Conservation (phyloP, 306 rosid genomes). For the Dalbergia oliveri region DNA sequence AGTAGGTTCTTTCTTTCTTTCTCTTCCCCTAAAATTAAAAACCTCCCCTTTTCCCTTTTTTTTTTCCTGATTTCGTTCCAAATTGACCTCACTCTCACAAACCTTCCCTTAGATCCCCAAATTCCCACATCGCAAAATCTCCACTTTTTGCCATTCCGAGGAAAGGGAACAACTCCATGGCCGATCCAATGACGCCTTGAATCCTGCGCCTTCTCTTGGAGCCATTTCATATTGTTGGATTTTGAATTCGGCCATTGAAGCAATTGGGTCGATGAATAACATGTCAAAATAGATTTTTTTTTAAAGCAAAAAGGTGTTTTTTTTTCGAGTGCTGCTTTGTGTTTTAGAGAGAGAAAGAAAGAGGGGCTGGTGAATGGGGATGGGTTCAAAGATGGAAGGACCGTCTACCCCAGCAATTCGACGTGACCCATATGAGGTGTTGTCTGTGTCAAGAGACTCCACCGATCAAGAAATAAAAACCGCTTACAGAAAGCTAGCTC, state of each 20-base stretch:
- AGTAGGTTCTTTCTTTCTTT: conserved; percentile 14
- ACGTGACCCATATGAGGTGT: conserved; percentile 96
- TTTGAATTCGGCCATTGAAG: conserved; percentile 44
- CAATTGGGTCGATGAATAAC: conserved; percentile 41
- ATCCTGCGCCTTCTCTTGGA: conserved; percentile 48
- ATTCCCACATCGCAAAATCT: conserved; percentile 11
- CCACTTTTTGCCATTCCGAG: conserved; percentile 45
- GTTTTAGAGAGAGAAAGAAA: conserved; percentile 14
- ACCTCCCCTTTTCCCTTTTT: conserved; percentile 36
- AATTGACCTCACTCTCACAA: conserved; percentile 24
- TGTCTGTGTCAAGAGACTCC: conserved; percentile 75
- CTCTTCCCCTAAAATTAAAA: conserved; percentile 51
- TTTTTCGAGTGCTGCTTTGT: conserved; percentile 32
- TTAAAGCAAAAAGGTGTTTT: conserved; percentile 17
- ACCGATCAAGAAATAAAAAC: conserved; percentile 93
- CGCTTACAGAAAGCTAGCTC: conserved; percentile 95
- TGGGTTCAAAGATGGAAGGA: conserved; percentile 86
- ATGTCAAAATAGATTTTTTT: conserved; percentile 23
- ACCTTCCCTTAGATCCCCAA: conserved; percentile 50
- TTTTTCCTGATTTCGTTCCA: neutral
- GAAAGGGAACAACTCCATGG: conserved; percentile 14
- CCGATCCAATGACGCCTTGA: conserved; percentile 70
- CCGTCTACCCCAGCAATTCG: conserved; percentile 78
- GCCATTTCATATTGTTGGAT: conserved; percentile 18
- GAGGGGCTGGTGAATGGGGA: conserved; percentile 50